These are phyloP conservation scores for Setaria viridis DNA, from an alignment of 202 grass and related monocot species.

Conservation along the genomic window DNA sequence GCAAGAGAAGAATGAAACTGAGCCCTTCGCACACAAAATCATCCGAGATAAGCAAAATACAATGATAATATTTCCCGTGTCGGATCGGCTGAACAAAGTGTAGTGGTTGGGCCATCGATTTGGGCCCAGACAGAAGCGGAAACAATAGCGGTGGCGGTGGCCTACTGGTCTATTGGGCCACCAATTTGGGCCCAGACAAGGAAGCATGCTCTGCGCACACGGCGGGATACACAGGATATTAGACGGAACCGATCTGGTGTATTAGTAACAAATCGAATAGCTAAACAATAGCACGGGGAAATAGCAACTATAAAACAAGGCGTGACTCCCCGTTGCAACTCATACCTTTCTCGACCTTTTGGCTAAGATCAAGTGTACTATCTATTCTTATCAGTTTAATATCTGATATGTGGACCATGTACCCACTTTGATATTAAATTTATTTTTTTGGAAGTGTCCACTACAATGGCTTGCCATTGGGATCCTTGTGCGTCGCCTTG, in stretches of 20 bases:
- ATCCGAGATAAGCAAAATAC: too few species aligned
- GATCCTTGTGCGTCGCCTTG: neutral
- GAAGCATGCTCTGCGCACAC: neutral
- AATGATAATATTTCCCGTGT: too few species aligned
- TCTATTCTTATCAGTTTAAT: constrained; percentile 68
- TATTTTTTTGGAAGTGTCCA: neutral
- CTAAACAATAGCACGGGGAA: neutral
- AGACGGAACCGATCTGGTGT: neutral
- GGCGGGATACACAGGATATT: neutral
- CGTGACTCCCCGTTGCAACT: neutral
- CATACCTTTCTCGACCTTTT: constrained; percentile 80
- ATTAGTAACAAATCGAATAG: neutral
- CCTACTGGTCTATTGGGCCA: too few species aligned
- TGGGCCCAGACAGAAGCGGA: too few species aligned
- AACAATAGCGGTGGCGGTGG: too few species aligned
- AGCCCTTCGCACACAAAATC: too few species aligned
- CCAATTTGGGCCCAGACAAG: neutral
- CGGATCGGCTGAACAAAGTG: too few species aligned
- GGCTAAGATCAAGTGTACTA: constrained; percentile 72
- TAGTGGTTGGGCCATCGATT: too few species aligned
- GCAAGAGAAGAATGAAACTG: too few species aligned
- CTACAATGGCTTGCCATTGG: neutral
- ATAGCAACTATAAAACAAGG: neutral
- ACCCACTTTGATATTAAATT: neutral
- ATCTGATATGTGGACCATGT: neutral